Conservation (phyloP, 1,284 basidiomycete genomes). For the Ceratobasidium sp. region DNA sequence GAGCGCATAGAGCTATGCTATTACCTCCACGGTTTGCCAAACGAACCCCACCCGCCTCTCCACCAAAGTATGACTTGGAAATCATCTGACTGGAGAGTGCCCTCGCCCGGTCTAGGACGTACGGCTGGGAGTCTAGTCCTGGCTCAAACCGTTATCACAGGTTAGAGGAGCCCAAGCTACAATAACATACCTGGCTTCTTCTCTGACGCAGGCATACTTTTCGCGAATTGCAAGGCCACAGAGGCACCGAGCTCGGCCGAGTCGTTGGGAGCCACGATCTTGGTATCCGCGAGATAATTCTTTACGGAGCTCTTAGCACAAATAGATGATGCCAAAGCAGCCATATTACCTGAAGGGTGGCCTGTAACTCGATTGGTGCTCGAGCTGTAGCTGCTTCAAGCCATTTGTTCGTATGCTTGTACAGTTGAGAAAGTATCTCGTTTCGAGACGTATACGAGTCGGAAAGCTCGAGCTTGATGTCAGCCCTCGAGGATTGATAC, state of each 20-base stretch:
- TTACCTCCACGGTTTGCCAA: conserved; percentile 63
- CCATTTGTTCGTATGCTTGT: conserved; percentile 79
- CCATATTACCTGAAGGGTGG: conserved; percentile 78
- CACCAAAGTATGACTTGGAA: conserved; percentile 83
- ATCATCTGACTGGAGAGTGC: conserved; percentile 77
- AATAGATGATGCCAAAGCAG: not conserved
- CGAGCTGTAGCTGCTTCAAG: conserved; percentile 83
- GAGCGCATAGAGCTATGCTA: conserved; percentile 40
- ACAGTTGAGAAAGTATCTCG: conserved; percentile 79
- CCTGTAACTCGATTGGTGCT: conserved; percentile 91
- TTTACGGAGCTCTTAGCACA: conserved; percentile 47
- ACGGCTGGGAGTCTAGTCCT: conserved; percentile 14
- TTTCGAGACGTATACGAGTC: conserved; percentile 89
- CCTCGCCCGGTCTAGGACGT: conserved; percentile 15
- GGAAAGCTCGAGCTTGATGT: conserved; percentile 79
- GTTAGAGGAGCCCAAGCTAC: not conserved
- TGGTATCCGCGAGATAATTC: conserved; percentile 83
- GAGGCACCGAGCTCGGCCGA: conserved; percentile 89
- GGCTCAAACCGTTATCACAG: not conserved
- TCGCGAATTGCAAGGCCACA: conserved; percentile 83
- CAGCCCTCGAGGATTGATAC: conserved; percentile 79
- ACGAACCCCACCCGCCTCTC: conserved; percentile 83
- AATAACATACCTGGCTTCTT: conserved; percentile 68
- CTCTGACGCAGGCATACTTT: conserved; percentile 77
- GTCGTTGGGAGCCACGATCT: conserved; percentile 69